Evolutionary conservation across 2,329 filamentous ascomycete species (phyloP).

Genomic region (Sclerotinia trifoliorum): DNA sequence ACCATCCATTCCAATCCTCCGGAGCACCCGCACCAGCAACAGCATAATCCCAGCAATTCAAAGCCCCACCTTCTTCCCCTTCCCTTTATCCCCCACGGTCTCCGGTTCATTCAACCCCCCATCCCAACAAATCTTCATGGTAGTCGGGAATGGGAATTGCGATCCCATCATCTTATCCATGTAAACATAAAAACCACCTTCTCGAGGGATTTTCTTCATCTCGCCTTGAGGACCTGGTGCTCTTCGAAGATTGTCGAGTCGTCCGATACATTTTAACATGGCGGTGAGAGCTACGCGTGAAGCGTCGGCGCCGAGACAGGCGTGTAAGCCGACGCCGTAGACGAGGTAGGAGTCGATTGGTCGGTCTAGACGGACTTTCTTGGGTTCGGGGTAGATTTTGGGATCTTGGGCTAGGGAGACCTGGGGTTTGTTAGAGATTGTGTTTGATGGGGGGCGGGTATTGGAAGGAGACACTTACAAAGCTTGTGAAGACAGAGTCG

Average conservation of each 20-base stretch:
- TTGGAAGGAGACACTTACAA: slow-evolving; percentile 4
- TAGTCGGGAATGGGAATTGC: slow-evolving; percentile 49
- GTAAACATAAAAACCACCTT: slow-evolving; percentile 24
- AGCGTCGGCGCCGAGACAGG: slow-evolving; percentile 58
- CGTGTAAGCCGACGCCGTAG: slow-evolving; percentile 61
- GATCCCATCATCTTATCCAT: slow-evolving; percentile 47
- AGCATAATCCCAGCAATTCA: neutral
- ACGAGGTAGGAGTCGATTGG: slow-evolving; percentile 63
- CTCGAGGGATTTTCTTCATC: slow-evolving; percentile 25
- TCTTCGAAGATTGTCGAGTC: slow-evolving; percentile 24
- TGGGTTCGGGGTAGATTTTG: slow-evolving; percentile 58
- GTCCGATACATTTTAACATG: slow-evolving; percentile 41
- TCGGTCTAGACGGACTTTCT: slow-evolving; percentile 60
- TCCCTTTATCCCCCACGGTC: neutral
- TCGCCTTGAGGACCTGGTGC: slow-evolving; percentile 24
- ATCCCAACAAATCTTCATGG: slow-evolving; percentile 33
- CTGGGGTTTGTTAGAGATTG: neutral
- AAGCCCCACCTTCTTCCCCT: neutral
- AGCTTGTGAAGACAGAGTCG: slow-evolving; percentile 18
- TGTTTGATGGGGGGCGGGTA: neutral
- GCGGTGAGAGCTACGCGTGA: slow-evolving; percentile 52
- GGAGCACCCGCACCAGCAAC: neutral
- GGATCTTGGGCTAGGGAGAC: slow-evolving; percentile 44
- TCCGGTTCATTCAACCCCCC: slow-evolving; percentile 23
- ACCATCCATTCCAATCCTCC: slow-evolving; percentile 7